phyloP scores from a whole-genome alignment of 345 rosid genomes.

The Psidium guajava region DNA sequence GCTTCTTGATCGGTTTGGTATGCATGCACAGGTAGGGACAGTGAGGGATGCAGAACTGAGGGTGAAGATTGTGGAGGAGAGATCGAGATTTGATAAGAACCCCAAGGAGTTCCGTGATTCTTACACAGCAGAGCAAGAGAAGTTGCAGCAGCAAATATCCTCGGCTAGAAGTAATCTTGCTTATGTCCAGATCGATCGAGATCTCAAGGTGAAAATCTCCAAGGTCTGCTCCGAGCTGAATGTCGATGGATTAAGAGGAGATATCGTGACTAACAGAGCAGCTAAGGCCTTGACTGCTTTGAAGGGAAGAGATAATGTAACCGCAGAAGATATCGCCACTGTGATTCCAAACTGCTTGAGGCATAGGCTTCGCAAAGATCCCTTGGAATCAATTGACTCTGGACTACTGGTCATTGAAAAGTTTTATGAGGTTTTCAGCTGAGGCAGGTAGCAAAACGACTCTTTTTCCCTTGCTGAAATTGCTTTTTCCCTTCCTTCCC shows the following conservation, averaged over 20 bases:
- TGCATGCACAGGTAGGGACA: conserved; percentile 94
- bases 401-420: conserved; percentile 83
- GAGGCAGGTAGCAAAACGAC: conserved; percentile 1
- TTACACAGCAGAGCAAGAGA: conserved; percentile 71
- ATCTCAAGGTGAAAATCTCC: conserved; percentile 84
- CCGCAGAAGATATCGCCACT: conserved; percentile 87
- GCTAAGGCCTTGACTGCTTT: conserved; percentile 89
- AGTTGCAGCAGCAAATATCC: conserved; percentile 75
- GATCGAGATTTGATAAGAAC: conserved; percentile 67
- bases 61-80: conserved; percentile 91
- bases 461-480: neutral
- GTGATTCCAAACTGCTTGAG: conserved; percentile 96
- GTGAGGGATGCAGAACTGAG: conserved; percentile 87
- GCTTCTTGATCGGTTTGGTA: conserved; percentile 84
- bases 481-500: neutral
- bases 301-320: conserved; percentile 72
- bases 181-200: conserved; percentile 71
- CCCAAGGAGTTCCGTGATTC: conserved; percentile 80
- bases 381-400: conserved; percentile 87
- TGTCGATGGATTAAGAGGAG: conserved; percentile 94
- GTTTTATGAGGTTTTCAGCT: conserved; percentile 79
- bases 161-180: conserved; percentile 60
- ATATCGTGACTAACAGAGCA: conserved; percentile 90
- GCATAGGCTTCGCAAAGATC: conserved; percentile 96
- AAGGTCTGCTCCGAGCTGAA: conserved; percentile 90